Evolutionary conservation across 768 basidiomycete species (phyloP).

Genomic region (Suillus ampliporus): DNA sequence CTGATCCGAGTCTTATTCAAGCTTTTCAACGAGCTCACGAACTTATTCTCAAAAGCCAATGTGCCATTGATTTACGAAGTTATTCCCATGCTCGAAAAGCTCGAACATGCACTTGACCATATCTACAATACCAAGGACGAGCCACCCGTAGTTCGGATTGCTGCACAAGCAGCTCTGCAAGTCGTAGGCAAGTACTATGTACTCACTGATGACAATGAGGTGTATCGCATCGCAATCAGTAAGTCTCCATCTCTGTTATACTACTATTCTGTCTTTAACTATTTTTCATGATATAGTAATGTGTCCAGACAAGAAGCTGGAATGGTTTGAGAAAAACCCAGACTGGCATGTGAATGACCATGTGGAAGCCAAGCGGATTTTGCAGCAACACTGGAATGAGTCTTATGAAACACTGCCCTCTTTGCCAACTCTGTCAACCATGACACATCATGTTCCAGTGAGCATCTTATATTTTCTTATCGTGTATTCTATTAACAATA

Average conservation of each 20-base stretch:
- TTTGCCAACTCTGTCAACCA: not conserved
- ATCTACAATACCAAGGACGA: conserved; percentile 10
- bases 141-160: conserved; percentile 18
- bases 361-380: conserved; percentile 10
- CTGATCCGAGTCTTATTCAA: conserved; percentile 13
- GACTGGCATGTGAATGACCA: conserved; percentile 17
- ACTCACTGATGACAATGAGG: conserved; percentile 28
- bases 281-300: conserved; percentile 23
- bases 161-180: conserved; percentile 19
- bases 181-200: conserved; percentile 29
- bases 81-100: conserved; percentile 20
- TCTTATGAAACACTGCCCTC: too few relatives aligned
- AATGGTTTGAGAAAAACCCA: conserved; percentile 23
- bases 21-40: conserved; percentile 31
- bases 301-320: conserved; percentile 29
- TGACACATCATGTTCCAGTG: not conserved
- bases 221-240: conserved; percentile 29
- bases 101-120: conserved; percentile 14
- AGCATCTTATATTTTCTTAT: not conserved
- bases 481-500: not conserved
- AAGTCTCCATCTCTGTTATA: not conserved
- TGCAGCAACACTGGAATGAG: not conserved
- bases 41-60: conserved; percentile 29
- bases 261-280: not conserved
- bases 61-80: conserved; percentile 21